Evolutionary conservation across 306 rosid genomes (phyloP).

Genomic region (Aeschynomene evenia): DNA sequence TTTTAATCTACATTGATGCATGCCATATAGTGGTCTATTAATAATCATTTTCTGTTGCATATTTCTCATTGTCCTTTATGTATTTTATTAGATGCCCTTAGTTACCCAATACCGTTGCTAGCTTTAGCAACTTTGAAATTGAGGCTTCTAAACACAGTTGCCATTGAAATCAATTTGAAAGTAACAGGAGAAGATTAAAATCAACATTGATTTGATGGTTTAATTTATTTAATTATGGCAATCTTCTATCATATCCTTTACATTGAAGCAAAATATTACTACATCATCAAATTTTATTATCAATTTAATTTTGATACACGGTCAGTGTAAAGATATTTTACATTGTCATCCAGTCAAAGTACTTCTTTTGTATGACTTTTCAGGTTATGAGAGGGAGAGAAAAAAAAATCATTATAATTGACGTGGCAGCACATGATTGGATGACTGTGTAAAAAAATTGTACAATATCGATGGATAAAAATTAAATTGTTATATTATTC

Average conservation of each 20-base stretch:
- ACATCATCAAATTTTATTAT: too few species aligned
- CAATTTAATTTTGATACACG: too few species aligned
- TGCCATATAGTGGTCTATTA: constrained; percentile 46
- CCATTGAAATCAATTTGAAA: constrained; percentile 8
- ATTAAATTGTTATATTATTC: too few species aligned
- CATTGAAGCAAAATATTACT: not conserved
- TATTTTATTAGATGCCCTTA: constrained; percentile 27
- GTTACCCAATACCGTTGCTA: constrained; percentile 11
- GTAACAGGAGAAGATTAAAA: constrained; percentile 5
- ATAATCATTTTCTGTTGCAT: constrained; percentile 36
- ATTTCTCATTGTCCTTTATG: constrained; percentile 35
- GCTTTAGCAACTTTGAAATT: constrained; percentile 28
- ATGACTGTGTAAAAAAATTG: too few species aligned
- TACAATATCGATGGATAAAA: too few species aligned
- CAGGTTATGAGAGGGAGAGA: too few species aligned
- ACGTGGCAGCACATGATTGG: too few species aligned
- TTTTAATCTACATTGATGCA: constrained; percentile 39
- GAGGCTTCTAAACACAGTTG: not conserved
- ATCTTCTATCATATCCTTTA: constrained; percentile 14
- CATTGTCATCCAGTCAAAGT: too few species aligned
- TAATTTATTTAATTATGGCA: not conserved
- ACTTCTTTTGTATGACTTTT: too few species aligned
- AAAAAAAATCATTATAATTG: too few species aligned
- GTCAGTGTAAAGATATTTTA: too few species aligned
- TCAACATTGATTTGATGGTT: constrained; percentile 35